Conservation (phyloP, 257 asterid species). For the Capsicum pubescens region DNA sequence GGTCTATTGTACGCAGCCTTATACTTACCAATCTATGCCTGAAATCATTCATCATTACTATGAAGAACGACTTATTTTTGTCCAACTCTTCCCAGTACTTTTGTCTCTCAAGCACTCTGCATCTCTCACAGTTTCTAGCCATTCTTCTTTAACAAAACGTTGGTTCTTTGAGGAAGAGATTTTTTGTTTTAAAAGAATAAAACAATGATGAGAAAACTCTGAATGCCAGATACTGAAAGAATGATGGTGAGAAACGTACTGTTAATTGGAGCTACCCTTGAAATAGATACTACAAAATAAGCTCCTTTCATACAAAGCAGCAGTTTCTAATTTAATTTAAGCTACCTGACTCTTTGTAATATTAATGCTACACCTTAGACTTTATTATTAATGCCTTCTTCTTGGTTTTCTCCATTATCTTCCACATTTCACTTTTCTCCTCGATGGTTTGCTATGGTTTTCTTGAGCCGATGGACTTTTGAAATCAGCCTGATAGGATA, state of each 20-base stretch:
- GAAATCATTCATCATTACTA: slow-evolving; percentile 4
- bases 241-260: background rate
- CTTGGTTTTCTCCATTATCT: too few relatives aligned
- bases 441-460: too few relatives aligned
- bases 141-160: background rate
- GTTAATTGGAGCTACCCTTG: background rate
- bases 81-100: slow-evolving; percentile 17
- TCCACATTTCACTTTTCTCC: too few relatives aligned
- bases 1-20: too few relatives aligned
- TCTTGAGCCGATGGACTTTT: too few relatives aligned
- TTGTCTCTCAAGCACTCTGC: background rate
- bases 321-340: slow-evolving; percentile 3
- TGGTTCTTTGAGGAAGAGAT: background rate
- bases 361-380: background rate
- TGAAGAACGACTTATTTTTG: background rate
- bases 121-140: slow-evolving; percentile 13
- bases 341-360: slow-evolving; percentile 1
- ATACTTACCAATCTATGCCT: background rate
- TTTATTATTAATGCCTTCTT: background rate
- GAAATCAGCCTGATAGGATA: too few relatives aligned
- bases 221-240: background rate
- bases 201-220: too few relatives aligned
- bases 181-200: background rate
- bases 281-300: slow-evolving; percentile 10
- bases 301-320: background rate